These are phyloP conservation scores for Peronosclerospora sorghi DNA, from an alignment of 352 stramenopile species.

Conservation along the genomic window DNA sequence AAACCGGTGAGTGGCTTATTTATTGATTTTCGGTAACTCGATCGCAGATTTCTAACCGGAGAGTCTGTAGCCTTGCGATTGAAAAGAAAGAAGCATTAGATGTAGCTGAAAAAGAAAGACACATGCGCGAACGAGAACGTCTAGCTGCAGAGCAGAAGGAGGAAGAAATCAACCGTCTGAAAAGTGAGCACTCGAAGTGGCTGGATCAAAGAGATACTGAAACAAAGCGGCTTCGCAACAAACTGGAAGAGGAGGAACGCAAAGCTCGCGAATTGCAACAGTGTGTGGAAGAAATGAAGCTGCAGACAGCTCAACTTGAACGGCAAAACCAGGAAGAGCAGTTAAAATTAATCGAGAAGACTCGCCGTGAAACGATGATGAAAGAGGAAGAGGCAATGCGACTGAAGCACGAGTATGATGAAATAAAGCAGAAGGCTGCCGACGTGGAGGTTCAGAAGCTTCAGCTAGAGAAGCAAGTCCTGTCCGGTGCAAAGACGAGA, in stretches of 20 bases:
- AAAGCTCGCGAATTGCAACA: conserved; percentile 40
- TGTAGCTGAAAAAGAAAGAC: conserved; percentile 42
- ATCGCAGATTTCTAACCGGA: conserved; percentile 1
- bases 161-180: conserved; percentile 52
- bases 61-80: conserved; percentile 29
- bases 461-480: conserved; percentile 24
- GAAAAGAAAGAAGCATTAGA: conserved; percentile 60
- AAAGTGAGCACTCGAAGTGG: conserved; percentile 50
- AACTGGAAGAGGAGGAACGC: conserved; percentile 48
- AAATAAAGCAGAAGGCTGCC: conserved; percentile 32
- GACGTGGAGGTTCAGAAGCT: conserved; percentile 30
- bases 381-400: conserved; percentile 30
- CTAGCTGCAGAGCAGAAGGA: conserved; percentile 40
- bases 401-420: conserved; percentile 41
- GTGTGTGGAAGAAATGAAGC: conserved; percentile 46
- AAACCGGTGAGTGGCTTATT: conserved; percentile 34
- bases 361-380: conserved; percentile 23
- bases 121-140: conserved; percentile 48
- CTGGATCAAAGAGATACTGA: conserved; percentile 54
- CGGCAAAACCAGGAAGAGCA: conserved; percentile 37
- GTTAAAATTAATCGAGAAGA: conserved; percentile 21
- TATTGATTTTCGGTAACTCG: neutral
- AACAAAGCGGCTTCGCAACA: conserved; percentile 50
- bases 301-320: conserved; percentile 27
- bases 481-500: conserved; percentile 25